phyloP scores from a whole-genome alignment of 73 alveolate species.

The Uronychia setigera region DNA sequence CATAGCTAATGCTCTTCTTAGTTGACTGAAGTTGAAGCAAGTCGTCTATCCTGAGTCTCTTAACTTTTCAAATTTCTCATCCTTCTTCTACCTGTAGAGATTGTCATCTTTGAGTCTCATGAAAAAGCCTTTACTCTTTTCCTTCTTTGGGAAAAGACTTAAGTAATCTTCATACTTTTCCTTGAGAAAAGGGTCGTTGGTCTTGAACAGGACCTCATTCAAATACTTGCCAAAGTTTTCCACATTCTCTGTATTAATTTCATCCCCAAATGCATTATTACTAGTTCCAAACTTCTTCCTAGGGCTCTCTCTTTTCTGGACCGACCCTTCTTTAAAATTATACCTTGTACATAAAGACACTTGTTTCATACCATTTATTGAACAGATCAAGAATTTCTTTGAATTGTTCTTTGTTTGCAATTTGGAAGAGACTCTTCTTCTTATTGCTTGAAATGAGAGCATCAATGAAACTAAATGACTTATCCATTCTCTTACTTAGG shows the following conservation, averaged over 20 bases:
- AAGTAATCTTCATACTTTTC: neutral
- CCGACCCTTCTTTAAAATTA: no score
- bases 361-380: neutral
- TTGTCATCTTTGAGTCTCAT: neutral
- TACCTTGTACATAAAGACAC: no score
- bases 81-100: neutral
- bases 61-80: neutral
- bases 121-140: neutral
- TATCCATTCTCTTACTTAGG: neutral
- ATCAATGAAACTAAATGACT: neutral
- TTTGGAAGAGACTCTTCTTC: neutral
- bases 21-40: neutral
- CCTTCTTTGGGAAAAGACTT: neutral
- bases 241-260: neutral
- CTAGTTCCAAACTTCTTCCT: no score
- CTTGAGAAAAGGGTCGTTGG: neutral
- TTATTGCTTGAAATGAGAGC: neutral
- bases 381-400: neutral
- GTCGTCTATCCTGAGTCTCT: neutral
- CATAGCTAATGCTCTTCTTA: neutral
- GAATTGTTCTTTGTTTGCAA: neutral
- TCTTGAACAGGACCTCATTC: neutral
- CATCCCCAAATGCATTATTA: neutral
- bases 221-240: neutral
- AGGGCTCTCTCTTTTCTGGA: constrained; percentile 1